Evolutionary conservation across 208 protist species (phyloP), one percentile per base, ranked within the genome.

Genomic region (Polymyxa betae): DNA sequence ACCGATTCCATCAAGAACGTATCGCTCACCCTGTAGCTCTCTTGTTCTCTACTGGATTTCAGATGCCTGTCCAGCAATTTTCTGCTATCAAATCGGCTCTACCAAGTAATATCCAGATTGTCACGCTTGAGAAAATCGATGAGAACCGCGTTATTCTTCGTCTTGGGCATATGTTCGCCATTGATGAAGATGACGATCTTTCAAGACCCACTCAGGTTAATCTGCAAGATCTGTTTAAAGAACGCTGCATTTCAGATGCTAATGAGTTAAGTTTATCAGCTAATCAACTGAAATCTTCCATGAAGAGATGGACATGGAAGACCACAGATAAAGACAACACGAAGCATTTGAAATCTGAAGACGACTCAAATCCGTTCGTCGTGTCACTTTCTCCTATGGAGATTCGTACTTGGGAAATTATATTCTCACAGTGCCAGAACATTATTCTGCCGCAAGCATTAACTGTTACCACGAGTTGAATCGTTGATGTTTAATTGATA

Each of bases 261-360:
- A n/a, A 38, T 35, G 72, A 82, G 72, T n/a, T 82, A 5, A 82
- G 35, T 43, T n/a, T 82, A 82, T 82, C 72, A 5, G 72, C 72
- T 20, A 82, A 82, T 43, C 72, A 82, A n/a, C 16, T 82, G n/a
- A 60, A 60, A 60, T 60, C 49, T 5, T 5, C 5, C 12, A 60
- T 60, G 49, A 60, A 60, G 49, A 5, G 49, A 24, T 5, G 5
- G 12, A 29, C 49, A 5, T 60, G 49, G 49, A 24, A 60, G 12
- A 5, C 12, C 12, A 60, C 24, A 29, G 49, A 24, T 5, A 60
- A 5, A 5, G 49, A 60, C 5, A 5, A 60, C 24, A 60, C 12
- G 12, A 12, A 5, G 16, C 5, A 82, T 35, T 12, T 35, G 16
- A 43, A 20, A 5, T 82, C n/a, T 5, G n/a, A 5, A 5, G 40